Evolutionary conservation across 2,329 filamentous ascomycete species (phyloP).

Genomic region (Taxawa tesnikishii): DNA sequence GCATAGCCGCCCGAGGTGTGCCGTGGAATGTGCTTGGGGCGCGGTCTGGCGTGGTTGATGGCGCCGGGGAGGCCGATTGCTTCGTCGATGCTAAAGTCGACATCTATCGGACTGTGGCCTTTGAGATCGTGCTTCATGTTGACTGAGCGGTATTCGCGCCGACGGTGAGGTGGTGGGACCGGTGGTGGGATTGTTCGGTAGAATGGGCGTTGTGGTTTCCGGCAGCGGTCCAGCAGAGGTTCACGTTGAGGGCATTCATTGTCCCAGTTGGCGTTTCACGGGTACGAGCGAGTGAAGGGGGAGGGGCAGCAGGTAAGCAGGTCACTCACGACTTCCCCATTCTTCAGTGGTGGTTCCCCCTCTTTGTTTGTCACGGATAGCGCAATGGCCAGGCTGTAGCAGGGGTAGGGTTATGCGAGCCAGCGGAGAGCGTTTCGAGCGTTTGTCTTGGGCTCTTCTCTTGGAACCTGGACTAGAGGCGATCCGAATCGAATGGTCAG

Average conservation of each 20-base stretch:
- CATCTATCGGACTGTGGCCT: no score
- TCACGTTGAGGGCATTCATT: neutral
- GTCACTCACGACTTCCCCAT: constrained; percentile 9
- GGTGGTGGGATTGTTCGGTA: neutral
- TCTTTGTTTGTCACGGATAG: no score
- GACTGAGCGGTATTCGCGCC: neutral
- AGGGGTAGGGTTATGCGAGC: no score
- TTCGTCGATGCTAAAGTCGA: neutral
- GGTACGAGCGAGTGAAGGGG: no score
- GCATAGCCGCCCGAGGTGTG: constrained; percentile 17
- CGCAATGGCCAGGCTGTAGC: no score
- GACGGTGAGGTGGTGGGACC: neutral
- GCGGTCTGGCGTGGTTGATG: constrained; percentile 19
- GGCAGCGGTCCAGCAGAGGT: neutral
- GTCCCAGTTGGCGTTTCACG: neutral
- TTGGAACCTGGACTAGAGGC: no score
- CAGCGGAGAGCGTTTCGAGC: no score
- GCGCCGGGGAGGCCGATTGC: neutral
- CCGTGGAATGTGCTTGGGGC: constrained; percentile 20
- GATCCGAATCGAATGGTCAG: no score
- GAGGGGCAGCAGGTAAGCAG: neutral
- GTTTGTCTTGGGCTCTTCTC: no score
- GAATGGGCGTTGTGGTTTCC: neutral
- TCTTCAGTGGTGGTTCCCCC: constrained; percentile 1
- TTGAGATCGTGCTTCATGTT: no score